Conservation (phyloP, 345 rosid genomes). For the Citrus glauca region DNA sequence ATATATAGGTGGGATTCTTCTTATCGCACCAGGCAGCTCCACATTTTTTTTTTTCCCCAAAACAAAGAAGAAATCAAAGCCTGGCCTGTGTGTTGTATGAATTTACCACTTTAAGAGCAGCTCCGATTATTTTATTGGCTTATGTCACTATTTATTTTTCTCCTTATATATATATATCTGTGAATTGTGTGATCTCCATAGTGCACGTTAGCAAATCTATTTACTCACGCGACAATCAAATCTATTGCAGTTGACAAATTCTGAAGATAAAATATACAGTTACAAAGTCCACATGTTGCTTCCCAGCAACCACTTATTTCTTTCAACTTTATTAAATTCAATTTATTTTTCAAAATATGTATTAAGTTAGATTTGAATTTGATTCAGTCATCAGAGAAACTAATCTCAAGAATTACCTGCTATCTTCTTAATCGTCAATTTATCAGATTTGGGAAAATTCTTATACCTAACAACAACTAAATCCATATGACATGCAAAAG, state of each 20-base stretch:
- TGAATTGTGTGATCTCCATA: neutral
- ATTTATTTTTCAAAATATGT: neutral
- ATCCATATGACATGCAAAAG: neutral
- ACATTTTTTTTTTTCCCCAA: fast-evolving
- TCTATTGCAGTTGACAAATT: neutral
- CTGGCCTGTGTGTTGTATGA: neutral
- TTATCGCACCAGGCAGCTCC: too few species aligned
- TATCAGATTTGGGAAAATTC: neutral
- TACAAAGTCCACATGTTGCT: neutral
- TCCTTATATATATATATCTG: too few species aligned
- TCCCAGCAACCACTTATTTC: slow-evolving; percentile 6
- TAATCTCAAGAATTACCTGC: too few species aligned
- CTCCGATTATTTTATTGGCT: neutral
- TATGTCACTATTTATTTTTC: too few species aligned
- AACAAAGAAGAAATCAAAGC: too few species aligned
- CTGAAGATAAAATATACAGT: neutral
- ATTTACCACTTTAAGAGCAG: neutral
- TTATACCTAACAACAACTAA: neutral
- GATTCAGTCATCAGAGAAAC: neutral
- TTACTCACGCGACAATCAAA: neutral
- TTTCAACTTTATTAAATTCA: neutral
- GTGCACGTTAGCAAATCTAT: neutral
- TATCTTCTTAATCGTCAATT: too few species aligned
- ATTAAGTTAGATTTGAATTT: neutral
- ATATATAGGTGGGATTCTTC: too few species aligned